A percentile compares a stretch with the other conserved stretches of the same genome.
Conservation (phyloP, 441 rosid genomes). For the Adansonia grandidieri region DNA sequence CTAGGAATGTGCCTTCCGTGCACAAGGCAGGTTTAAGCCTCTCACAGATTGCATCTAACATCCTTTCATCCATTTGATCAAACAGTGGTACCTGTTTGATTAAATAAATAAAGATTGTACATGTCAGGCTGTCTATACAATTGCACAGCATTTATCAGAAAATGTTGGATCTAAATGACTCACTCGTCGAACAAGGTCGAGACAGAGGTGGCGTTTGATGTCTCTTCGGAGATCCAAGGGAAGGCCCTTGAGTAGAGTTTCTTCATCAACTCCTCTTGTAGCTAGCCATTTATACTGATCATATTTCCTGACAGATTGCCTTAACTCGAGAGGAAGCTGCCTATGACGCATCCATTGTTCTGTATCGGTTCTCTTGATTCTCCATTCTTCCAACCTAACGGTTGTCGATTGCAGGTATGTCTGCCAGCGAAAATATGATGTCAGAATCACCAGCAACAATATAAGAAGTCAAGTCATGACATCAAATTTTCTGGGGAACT, state of each 20-base stretch:
- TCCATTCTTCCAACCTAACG: conserved; percentile 86
- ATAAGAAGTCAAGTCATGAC: background rate
- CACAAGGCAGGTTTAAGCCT: conserved; percentile 62
- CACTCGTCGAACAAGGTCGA: conserved; percentile 66
- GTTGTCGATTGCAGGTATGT: conserved; percentile 83
- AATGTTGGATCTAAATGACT: too few species aligned
- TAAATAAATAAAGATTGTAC: background rate
- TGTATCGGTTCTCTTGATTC: conserved; percentile 76
- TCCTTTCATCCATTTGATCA: conserved; percentile 71
- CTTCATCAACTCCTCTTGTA: conserved; percentile 90
- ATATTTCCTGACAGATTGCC: conserved; percentile 67
- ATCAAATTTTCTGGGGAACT: background rate
- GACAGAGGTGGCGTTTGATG: conserved; percentile 87
- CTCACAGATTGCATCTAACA: conserved; percentile 71
- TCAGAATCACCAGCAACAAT: background rate
- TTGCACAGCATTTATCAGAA: too few species aligned
- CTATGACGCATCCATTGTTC: conserved; percentile 96
- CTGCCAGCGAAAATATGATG: conserved; percentile 41
- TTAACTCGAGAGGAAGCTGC: conserved; percentile 71
- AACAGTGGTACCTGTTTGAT: conserved; percentile 61
- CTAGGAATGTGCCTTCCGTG: conserved; percentile 60
- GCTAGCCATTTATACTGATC: conserved; percentile 88
- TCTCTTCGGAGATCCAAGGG: conserved; percentile 82
- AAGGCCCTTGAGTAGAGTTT: conserved; percentile 67
- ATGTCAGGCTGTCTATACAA: too few species aligned